Evolutionary conservation across 2,329 filamentous ascomycete genomes (phyloP).

Genomic region (Cladophialophora carrionii): DNA sequence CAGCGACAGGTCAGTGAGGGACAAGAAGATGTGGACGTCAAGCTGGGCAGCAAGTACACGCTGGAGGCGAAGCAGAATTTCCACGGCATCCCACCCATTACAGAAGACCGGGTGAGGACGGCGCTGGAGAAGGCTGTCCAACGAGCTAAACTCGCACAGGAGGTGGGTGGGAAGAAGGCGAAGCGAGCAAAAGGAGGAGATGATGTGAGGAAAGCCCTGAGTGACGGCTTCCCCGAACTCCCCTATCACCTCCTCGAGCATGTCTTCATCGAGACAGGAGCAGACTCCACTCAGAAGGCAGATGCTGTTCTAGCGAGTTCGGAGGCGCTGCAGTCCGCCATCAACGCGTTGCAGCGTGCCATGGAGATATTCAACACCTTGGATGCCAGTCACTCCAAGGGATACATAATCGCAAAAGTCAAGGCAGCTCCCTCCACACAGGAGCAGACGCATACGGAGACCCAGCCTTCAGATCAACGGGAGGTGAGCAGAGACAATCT

Average conservation of each 20-base stretch:
- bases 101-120: constrained; percentile 69
- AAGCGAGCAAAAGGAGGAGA: constrained; percentile 74
- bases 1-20: constrained; percentile 79
- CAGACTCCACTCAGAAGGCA: constrained; percentile 70
- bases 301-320: constrained; percentile 72
- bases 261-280: constrained; percentile 69
- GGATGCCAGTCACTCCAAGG: constrained; percentile 66
- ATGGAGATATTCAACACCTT: constrained; percentile 70
- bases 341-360: constrained; percentile 71
- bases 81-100: constrained; percentile 72
- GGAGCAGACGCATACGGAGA: not conserved
- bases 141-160: constrained; percentile 39
- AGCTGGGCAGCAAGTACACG: constrained; percentile 76
- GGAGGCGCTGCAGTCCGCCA: constrained; percentile 65
- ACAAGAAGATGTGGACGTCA: constrained; percentile 80
- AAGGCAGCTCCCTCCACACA: constrained; percentile 45
- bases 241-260: constrained; percentile 89
- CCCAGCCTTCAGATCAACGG: constrained; percentile 43
- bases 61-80: constrained; percentile 84
- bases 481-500: constrained; percentile 49
- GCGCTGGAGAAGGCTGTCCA: constrained; percentile 68
- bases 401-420: constrained; percentile 82
- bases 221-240: constrained; percentile 82
- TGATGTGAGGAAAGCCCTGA: constrained; percentile 76
- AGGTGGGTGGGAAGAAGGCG: constrained; percentile 62